Evolutionary conservation across 371 early-diverging fungal genomes (phyloP), one percentile per base, ranked within the genome.

Genomic region (Cokeromyces recurvatus): DNA sequence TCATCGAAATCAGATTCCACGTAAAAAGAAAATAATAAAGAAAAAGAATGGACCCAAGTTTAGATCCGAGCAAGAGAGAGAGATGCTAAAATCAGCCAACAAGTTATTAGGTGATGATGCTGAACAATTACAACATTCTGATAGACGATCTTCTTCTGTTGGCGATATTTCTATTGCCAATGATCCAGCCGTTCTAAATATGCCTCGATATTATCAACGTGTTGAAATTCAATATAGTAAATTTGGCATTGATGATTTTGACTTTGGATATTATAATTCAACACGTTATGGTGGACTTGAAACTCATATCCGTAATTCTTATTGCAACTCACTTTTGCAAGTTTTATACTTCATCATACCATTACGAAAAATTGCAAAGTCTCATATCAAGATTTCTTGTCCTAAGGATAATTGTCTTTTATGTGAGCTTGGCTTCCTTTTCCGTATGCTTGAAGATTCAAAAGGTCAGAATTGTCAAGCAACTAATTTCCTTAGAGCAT

Each of bases 191-290:
- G 73, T 73, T 0, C 50, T 71, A 2, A 63, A 56, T 12, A 71
- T 85, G 71, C 88, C 89, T 24, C 78, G 79, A 32, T 73, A 78
- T 47, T 90, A 89, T 59, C 78, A 78, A n/a, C 77, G 75, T 9
- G 85, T 90, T 2, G 88, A 91, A 48, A 91, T 91, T 62, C 82
- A 89, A 48, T 90, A 90, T 54, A 80, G 82, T 56, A 78, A 85
- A 56, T 97, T 95, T 63, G 97, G 97, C 23, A 86, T 97, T 4
- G 96, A 97, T 39, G 97, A 97, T 71, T 97, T 95, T 64, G 95
- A 97, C 60, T 97, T 97, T 77, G 91, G 84, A 2, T 84, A 86
- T 55, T 97, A 90, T 70, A 97, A 97, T 71, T 69, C 81, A 47
- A 94, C 95, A 2, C 56, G 42, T 17, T 90, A 77, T 51, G 88